phyloP scores from a whole-genome alignment of 805 yeast species.

The Groenewaldozyma salmanticensis region DNA sequence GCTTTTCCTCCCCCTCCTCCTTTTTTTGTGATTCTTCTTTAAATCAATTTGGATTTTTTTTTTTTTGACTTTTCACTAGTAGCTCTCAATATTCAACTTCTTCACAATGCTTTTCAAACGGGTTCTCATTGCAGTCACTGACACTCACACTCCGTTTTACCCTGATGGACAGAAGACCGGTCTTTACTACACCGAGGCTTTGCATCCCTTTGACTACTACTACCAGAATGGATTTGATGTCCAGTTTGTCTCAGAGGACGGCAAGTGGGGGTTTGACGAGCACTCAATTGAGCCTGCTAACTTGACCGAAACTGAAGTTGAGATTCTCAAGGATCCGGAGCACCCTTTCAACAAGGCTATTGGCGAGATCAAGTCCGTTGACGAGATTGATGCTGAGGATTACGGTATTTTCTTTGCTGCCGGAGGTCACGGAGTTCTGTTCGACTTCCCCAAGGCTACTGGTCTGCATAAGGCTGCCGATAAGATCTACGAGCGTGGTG shows the following conservation, averaged over 20 bases:
- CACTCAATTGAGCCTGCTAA: constrained; percentile 23
- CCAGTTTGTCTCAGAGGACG: constrained; percentile 49
- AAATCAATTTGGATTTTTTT: no score
- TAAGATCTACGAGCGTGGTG: constrained; percentile 39
- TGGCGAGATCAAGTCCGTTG: constrained; percentile 36
- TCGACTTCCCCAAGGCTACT: constrained; percentile 47
- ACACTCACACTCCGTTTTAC: constrained; percentile 33
- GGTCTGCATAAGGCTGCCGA: constrained; percentile 37
- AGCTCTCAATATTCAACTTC: no score
- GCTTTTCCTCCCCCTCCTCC: no score
- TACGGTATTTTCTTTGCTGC: constrained; percentile 50
- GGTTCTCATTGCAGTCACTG: constrained; percentile 12
- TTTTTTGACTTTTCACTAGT: no score
- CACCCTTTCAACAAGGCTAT: constrained; percentile 34
- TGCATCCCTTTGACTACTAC: constrained; percentile 47
- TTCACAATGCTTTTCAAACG: no score
- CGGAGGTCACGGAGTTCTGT: constrained; percentile 56
- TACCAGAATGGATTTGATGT: constrained; percentile 41
- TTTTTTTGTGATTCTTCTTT: no score
- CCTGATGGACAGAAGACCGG: constrained; percentile 54
- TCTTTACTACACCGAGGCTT: constrained; percentile 45
- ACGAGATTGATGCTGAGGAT: constrained; percentile 39
- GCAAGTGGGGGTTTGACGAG: constrained; percentile 47
- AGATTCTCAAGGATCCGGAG: constrained; percentile 30
- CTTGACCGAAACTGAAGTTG: constrained; percentile 35